These are phyloP conservation scores for Amorphotheca resinae DNA, from an alignment of 495 filamentous ascomycete genomes.

Conservation along the genomic window DNA sequence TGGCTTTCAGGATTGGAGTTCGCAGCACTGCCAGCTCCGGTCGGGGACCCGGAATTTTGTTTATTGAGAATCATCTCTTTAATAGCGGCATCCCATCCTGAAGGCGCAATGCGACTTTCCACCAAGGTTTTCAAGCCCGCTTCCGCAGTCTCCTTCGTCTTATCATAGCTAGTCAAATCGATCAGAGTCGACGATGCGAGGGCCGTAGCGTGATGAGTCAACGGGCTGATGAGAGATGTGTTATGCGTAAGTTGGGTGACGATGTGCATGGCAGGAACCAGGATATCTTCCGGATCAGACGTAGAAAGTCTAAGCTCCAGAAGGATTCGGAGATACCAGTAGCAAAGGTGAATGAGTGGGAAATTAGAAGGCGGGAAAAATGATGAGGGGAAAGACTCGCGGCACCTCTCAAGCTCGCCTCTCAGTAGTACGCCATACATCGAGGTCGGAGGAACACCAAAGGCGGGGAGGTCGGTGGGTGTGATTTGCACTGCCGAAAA, in stretches of 20 bases:
- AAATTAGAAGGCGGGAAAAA: slow-evolving; percentile 24
- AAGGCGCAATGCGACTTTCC: slow-evolving; percentile 6
- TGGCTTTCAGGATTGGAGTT: slow-evolving; percentile 4
- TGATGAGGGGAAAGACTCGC: slow-evolving; percentile 30
- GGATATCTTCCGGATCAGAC: slow-evolving; percentile 44
- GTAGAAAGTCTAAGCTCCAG: slow-evolving; percentile 43
- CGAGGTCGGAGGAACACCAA: neutral
- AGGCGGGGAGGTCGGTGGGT: slow-evolving; percentile 9
- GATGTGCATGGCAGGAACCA: slow-evolving; percentile 48
- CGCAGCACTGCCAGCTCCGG: neutral
- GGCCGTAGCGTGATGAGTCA: slow-evolving; percentile 62
- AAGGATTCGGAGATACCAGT: slow-evolving; percentile 61
- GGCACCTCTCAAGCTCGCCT: slow-evolving; percentile 30
- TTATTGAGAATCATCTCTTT: slow-evolving; percentile 33
- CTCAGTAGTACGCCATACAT: slow-evolving; percentile 3
- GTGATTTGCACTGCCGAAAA: slow-evolving; percentile 26
- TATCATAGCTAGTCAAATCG: slow-evolving; percentile 41
- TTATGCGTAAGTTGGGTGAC: slow-evolving; percentile 41
- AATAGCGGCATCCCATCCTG: slow-evolving; percentile 19
- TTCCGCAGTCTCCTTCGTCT: slow-evolving; percentile 24
- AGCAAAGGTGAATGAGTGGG: slow-evolving; percentile 51
- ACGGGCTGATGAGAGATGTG: slow-evolving; percentile 43
- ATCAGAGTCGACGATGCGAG: slow-evolving; percentile 56
- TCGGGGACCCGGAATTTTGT: slow-evolving; percentile 21
- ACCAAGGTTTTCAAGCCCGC: slow-evolving; percentile 19